Base-by-base conservation (phyloP, 2,329 filamentous ascomycete species). In the Clarireedia homoeocarpa region DNA sequence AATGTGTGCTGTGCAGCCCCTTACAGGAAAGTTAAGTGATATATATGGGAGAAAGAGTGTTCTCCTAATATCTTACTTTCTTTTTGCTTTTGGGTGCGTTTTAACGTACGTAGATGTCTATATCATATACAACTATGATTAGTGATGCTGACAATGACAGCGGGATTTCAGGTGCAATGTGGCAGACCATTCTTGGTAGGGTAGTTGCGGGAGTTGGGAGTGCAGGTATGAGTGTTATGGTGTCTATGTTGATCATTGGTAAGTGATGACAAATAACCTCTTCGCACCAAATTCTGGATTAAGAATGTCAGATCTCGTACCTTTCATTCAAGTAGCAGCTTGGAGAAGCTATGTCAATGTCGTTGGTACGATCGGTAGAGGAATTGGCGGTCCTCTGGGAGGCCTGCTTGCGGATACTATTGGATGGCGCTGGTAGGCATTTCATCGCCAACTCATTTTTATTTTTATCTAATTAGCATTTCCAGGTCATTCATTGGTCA, bases 291-390 rank as follows among this genome's bases (percentile, higher is more conserved):
- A 2, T 10, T 26, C 23, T 12, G 5, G 15, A 6, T 26, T 51
- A 27, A 52, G 23, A 1, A 10, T 6, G 5, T 10, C 14, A 51
- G 40, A 56, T 47, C 40, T 56, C 42, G 53, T 56, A 15, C 48
- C 48, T 85, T 15, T 80, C 77, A 46, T 88, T 27, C 48, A 56
- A 42, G 39, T 56, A 14, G 53, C 48, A 10, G 53, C 85, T 9
- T 91, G 85, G 83, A 88, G 91, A 69, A 87, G 86, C 17, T 75
- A 75, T 58, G 75, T 89, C 65, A 91, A 91, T 68, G 79, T 91
- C 59, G 77, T 90, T 49, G 90, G 80, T 64, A 85, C 85, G 0
- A 71, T 76, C 17, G 88, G 87, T n/a, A 79, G 85, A 3, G 81
- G 82, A 5, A 75, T 78, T 5, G 88, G 88, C 2, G 87, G 84